Evolutionary conservation across 2,329 filamentous ascomycete species (phyloP), one percentile per base, ranked within the genome.

Genomic region (Reticulascus tulasneorum): DNA sequence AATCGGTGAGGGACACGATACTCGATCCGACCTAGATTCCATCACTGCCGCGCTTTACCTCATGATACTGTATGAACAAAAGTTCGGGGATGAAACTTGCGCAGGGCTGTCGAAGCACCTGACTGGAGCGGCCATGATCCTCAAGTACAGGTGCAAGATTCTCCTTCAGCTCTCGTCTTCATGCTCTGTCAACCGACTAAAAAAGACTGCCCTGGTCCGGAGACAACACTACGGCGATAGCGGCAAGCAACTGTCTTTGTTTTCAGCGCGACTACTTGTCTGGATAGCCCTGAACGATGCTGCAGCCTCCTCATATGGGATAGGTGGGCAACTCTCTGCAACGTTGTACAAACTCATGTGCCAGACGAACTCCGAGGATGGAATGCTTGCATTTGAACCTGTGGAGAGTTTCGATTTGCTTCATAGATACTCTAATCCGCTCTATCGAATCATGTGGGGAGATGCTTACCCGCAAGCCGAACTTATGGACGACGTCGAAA

Each of bases 51-150:
- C 52, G 1, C 33, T 61, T 7, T 62, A 57, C 42, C 40, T 63
- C 9, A 61, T 63, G 56, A 49, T 63, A 2, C 27, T 58, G 3
- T 63, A 62, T 23, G 59, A 63, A 43, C 59, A 63, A 35, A 59
- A 59, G 22, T 60, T 55, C 23, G 59, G 59, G n/a, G 59, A 63
- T 12, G 47, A 50, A 1, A 45, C 39, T 9, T 56, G 57, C 15
- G 47, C 43, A 7, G 56, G 57, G 2, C 42, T 56, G 22, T 35
- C 49, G 3, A 56, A 58, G 15, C 59, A 63, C 32, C 47, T 62
- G 5, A 49, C 47, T 13, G 59, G 58, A 1, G 51, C 57, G 4
- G 48, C 56, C 4, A 45, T 55, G 21, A 46, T 62, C 15, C 31
- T 62, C 13, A 47, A 53, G 26, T 47, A 55, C 16, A 48, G 50